Evolutionary conservation across 441 rosid species (phyloP), one percentile per base, ranked within the genome.

Genomic region (Adansonia grandidieri): DNA sequence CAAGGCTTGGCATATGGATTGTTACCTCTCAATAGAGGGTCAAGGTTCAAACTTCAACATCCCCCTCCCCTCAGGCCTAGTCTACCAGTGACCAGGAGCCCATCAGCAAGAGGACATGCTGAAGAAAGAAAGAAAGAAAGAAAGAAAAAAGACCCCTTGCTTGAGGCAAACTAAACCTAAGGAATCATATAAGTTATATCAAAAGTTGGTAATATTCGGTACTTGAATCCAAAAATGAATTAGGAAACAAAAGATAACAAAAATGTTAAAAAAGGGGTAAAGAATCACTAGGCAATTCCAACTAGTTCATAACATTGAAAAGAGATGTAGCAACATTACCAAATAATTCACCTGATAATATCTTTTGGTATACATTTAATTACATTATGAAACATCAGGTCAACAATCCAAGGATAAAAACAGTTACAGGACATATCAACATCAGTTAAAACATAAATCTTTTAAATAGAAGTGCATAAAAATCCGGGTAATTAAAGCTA

Each of bases 41-140:
- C 28, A 44, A 67, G 3, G 48, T 66, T 66, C 71, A 66, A 48
- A n/a, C 4, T 69, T 48, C 19, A 69, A 6, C 19, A 47, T 13
- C 42, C 10, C 54, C 73, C 57, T 48, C 19, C 19, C 73, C 19
- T 47, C 22, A 45, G 72, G 32, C 53, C 54, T 44, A 67, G 72
- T 45, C 54, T 67, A 45, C 54, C 9, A 47, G 37, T 67, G 37
- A 67, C 54, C 24, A 67, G 9, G 9, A 4, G 8, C 71, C n/a
- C 32, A 45, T 9, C 53, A 2, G 2, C 6, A 19, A 68, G 56
- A 47, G 63, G 22, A 7, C 22, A 58, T 6, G 6, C 14, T 19
- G 63, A 58, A 20, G 5, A 58, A 20, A 19, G 63, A 9, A 20
- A 8, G 10, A 32, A 13, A 47, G 28, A 24, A 24, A 24, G 28